Conservation (phyloP, 495 filamentous ascomycete species). For the Astrothelium macrocarpum region DNA sequence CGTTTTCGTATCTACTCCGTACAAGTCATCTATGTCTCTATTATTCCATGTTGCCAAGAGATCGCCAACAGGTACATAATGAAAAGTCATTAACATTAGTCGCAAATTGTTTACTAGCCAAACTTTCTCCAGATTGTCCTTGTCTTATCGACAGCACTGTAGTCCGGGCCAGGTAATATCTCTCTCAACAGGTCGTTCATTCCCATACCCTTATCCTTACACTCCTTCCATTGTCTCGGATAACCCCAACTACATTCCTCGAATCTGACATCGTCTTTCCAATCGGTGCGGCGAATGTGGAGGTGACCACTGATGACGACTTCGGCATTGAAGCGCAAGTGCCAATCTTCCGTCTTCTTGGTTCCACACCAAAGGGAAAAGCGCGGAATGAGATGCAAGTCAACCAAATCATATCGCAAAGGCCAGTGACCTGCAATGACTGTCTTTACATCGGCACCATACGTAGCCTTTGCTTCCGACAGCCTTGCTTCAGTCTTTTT, state of each 20-base stretch:
- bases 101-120: not conserved
- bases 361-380: slow-evolving; percentile 35
- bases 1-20: not conserved
- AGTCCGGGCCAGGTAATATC: slow-evolving; percentile 25
- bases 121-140: slow-evolving; percentile 19
- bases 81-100: not conserved
- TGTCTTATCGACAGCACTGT: slow-evolving; percentile 6
- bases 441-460: slow-evolving; percentile 18
- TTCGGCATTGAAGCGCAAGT: slow-evolving; percentile 29
- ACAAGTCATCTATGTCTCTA: not conserved
- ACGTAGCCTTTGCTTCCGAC: slow-evolving; percentile 12
- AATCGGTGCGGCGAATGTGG: slow-evolving; percentile 33
- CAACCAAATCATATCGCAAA: slow-evolving; percentile 32
- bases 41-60: not conserved
- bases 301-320: slow-evolving; percentile 34
- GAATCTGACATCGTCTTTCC: slow-evolving; percentile 31
- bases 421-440: slow-evolving; percentile 34
- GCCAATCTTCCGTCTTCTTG: slow-evolving; percentile 34
- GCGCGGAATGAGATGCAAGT: slow-evolving; percentile 27
- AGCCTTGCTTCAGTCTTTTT: slow-evolving; percentile 24
- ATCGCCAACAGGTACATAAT: not conserved
- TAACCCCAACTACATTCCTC: slow-evolving; percentile 33
- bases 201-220: slow-evolving; percentile 26
- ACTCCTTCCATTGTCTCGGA: slow-evolving; percentile 33
- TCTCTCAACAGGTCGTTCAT: slow-evolving; percentile 33